Conservation (phyloP, 805 yeast genomes). For the Myxozyma geophila region DNA sequence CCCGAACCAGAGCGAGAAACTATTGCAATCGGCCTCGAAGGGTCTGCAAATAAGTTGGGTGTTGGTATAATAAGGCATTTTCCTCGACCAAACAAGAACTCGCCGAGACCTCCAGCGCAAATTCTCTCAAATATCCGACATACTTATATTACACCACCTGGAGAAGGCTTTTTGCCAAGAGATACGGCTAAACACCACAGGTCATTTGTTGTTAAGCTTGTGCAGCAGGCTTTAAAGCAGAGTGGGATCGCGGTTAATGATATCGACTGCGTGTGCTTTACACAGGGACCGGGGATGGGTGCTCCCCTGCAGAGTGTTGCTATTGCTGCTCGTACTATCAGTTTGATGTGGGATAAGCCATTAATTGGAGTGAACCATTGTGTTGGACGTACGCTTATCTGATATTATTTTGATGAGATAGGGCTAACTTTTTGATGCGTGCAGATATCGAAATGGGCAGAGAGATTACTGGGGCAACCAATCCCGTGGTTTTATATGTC, state of each 20-base stretch:
- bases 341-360: slow-evolving; percentile 81
- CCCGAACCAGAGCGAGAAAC: slow-evolving; percentile 15
- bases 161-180: slow-evolving; percentile 95
- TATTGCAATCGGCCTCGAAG: slow-evolving; percentile 89
- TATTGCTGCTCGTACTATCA: slow-evolving; percentile 84
- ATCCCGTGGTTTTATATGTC: slow-evolving; percentile 95
- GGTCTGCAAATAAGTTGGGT: slow-evolving; percentile 95
- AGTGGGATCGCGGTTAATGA: slow-evolving; percentile 53
- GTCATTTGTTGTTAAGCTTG: slow-evolving; percentile 86
- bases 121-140: slow-evolving; percentile 91
- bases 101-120: slow-evolving; percentile 52
- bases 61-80: slow-evolving; percentile 87
- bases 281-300: slow-evolving; percentile 99
- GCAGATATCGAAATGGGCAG: slow-evolving; percentile 94
- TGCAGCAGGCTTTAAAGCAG: slow-evolving; percentile 66
- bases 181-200: slow-evolving; percentile 97
- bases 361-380: slow-evolving; percentile 96
- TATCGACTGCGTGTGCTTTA: slow-evolving; percentile 73
- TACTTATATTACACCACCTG: slow-evolving; percentile 95
- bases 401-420: neutral
- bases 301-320: slow-evolving; percentile 95
- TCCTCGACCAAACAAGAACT: slow-evolving; percentile 58
- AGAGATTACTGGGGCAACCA: slow-evolving; percentile 95
- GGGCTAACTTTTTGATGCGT: neutral
- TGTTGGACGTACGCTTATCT: slow-evolving; percentile 64